Evolutionary conservation across 2,329 filamentous ascomycete species (phyloP).

Genomic region (Calcarisporium arbuscula): DNA sequence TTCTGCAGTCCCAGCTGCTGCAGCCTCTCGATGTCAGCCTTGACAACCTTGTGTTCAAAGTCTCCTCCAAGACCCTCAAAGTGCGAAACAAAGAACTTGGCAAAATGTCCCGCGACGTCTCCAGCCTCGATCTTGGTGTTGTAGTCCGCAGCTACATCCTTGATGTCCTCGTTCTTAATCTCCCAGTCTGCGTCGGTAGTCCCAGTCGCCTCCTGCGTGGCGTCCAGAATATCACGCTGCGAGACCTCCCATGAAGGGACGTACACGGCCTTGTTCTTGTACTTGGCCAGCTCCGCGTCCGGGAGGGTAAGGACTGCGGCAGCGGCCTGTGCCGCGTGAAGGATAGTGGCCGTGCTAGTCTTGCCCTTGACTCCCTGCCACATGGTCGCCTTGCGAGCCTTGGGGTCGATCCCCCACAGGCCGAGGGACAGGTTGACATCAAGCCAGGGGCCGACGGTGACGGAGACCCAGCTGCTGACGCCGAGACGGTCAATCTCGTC

Average conservation of each 20-base stretch:
- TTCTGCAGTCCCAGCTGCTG: slow-evolving; percentile 17
- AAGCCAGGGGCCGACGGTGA: slow-evolving; percentile 26
- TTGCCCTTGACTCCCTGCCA: slow-evolving; percentile 22
- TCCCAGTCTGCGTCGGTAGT: slow-evolving; percentile 20
- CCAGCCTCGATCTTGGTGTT: slow-evolving; percentile 12
- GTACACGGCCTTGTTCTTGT: slow-evolving; percentile 24
- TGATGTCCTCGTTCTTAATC: slow-evolving; percentile 8
- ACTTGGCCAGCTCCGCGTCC: slow-evolving; percentile 18
- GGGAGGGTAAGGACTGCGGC: slow-evolving; percentile 27
- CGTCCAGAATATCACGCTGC: slow-evolving; percentile 23
- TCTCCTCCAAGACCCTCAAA: slow-evolving; percentile 26
- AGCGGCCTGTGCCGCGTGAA: slow-evolving; percentile 26
- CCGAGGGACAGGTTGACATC: slow-evolving; percentile 22
- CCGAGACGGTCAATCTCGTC: slow-evolving; percentile 22
- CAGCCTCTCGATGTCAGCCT: slow-evolving; percentile 5
- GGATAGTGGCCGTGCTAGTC: slow-evolving; percentile 22
- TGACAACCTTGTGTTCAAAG: slow-evolving; percentile 22
- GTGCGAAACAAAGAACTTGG: slow-evolving; percentile 20
- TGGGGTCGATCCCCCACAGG: slow-evolving; percentile 24
- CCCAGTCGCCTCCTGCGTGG: slow-evolving; percentile 22
- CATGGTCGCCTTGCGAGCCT: slow-evolving; percentile 20
- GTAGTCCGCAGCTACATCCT: slow-evolving; percentile 8
- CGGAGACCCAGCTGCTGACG: slow-evolving; percentile 23
- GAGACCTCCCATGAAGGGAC: slow-evolving; percentile 25
- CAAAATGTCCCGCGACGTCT: slow-evolving; percentile 14